Conservation (phyloP, 345 rosid species). For the Salix arbutifolia region DNA sequence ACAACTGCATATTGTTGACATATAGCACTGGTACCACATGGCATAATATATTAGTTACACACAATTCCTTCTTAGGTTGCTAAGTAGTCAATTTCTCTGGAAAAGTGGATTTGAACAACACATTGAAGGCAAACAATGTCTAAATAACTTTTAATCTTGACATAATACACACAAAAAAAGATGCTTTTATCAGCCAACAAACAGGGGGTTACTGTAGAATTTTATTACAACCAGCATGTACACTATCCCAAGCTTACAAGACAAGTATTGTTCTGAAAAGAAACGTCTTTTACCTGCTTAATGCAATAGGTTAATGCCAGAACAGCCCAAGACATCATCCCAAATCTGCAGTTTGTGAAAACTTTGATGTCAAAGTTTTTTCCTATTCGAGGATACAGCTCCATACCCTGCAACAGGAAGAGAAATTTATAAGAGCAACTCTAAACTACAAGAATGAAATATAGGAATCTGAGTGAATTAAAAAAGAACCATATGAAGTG, state of each 20-base stretch:
- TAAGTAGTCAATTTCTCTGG: background rate
- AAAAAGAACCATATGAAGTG: background rate
- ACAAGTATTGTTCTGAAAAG: background rate
- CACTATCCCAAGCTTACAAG: background rate
- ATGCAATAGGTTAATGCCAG: constrained; percentile 97
- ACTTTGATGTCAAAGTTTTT: constrained; percentile 94
- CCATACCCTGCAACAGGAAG: constrained; percentile 77
- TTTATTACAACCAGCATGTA: background rate
- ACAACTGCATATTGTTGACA: background rate
- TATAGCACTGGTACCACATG: background rate
- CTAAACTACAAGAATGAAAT: background rate
- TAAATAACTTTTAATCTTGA: background rate
- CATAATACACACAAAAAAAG: background rate
- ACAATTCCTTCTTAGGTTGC: background rate
- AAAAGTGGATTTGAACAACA: background rate
- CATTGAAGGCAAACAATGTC: background rate
- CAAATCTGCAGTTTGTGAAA: constrained; percentile 96
- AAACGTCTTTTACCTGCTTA: constrained; percentile 63
- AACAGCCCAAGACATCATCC: constrained; percentile 99
- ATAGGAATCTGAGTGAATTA: background rate
- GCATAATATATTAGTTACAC: background rate
- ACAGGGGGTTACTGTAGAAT: background rate
- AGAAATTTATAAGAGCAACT: constrained; percentile 15
- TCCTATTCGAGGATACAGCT: constrained; percentile 95
- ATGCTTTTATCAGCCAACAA: background rate